Evolutionary conservation across 192 early-diverging fungal genomes (phyloP), one percentile per base, ranked within the genome.

Genomic region (Diversispora epigaea): DNA sequence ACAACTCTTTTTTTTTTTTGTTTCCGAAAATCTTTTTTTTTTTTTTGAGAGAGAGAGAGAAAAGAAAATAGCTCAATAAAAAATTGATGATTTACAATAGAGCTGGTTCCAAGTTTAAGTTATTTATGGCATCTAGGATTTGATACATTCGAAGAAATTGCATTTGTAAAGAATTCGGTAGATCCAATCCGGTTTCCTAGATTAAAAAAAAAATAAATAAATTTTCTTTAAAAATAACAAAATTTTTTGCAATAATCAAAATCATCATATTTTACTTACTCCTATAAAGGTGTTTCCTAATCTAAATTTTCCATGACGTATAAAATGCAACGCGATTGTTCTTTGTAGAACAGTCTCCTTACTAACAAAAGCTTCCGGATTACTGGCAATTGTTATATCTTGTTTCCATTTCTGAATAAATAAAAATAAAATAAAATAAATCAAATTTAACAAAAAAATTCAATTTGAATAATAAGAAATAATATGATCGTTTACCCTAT

Each of bases 271-370:
- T 40, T 61, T 6, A 4, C 10, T 32, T 73, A 80, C 83, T 68
- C 73, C 75, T 40, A 86, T 80, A 79, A 94, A 95, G 21, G 77
- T 77, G 14, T 90, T 82, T 4, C 90, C 93, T 25, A 96, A 76
- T 43, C 88, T 90, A 82, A 97, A 97, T 54, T 92, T 87, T 17
- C 96, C 96, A 80, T 95, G 89, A 14, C 93, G 86, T 57, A 98
- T 87, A 76, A 96, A 93, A 71, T 96, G 94, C 65, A 84, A 72
- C 10, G 88, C 85, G 14, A 96, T 80, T 5, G 91, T 82, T 56
- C 81, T 84, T 67, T 84, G 78, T 49, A 98, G 78, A 40, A 90
- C 79, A 2, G 84, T 72, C 5, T 87, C 86, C 73, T 92, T 92
- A 21, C 85, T 84, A 63, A 89, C 92, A 66, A 98, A 91, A 21